phyloP scores from a whole-genome alignment of 78 protist genomes.

The Goniomonas avonlea region DNA sequence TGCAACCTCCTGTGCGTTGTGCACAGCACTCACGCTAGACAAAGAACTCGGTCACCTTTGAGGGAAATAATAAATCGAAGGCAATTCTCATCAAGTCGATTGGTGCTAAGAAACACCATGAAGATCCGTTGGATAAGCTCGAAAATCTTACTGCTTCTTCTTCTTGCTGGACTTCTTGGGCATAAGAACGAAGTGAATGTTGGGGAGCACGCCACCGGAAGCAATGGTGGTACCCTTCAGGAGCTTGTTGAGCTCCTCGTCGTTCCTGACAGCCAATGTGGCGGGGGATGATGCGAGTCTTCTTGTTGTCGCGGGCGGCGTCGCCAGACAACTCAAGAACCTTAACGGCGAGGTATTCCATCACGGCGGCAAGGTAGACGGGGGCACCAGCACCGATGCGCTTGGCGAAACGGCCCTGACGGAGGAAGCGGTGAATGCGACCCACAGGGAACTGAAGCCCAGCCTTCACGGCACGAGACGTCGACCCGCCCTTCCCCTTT shows the following conservation, averaged over 20 bases:
- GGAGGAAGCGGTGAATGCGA: constrained; percentile 18
- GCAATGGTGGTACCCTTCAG: constrained; percentile 40
- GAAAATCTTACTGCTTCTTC: constrained; percentile 29
- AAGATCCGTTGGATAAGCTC: no score
- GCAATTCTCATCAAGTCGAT: no score
- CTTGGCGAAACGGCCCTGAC: constrained; percentile 15
- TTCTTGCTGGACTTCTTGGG: constrained; percentile 50
- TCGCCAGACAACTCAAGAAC: constrained; percentile 45
- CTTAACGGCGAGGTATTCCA: constrained; percentile 49
- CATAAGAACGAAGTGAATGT: constrained; percentile 70
- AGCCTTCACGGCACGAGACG: constrained; percentile 27
- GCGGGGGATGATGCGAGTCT: constrained; percentile 43
- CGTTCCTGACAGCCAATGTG: constrained; percentile 51
- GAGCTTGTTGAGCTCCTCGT: constrained; percentile 49
- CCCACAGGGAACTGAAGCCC: constrained; percentile 50
- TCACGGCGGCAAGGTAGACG: constrained; percentile 48
- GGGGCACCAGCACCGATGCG: constrained; percentile 44
- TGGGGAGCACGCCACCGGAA: constrained; percentile 52
- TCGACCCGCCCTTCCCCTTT: constrained; percentile 12
- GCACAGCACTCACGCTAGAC: no score
- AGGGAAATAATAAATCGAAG: no score
- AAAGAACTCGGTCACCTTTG: no score
- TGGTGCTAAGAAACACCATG: no score
- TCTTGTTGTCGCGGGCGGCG: constrained; percentile 51
- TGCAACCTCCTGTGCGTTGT: no score